Evolutionary conservation across 768 basidiomycete species (phyloP).

Genomic region (Pleurotus ostreatus): DNA sequence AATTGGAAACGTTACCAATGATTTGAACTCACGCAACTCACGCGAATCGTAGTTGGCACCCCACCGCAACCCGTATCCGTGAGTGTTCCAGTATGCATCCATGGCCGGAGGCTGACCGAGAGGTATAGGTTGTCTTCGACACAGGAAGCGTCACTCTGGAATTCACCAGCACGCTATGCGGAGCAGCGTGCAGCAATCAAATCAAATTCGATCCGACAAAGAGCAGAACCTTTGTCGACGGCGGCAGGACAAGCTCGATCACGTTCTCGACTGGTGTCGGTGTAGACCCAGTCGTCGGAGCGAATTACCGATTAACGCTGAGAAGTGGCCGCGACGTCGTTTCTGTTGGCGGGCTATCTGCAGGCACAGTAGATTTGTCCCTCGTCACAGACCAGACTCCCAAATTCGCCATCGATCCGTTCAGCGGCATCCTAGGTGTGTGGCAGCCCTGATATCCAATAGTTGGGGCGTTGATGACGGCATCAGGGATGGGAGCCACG

Average conservation of each 20-base stretch:
- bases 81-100: slow-evolving; percentile 4
- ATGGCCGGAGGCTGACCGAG: too few relatives aligned
- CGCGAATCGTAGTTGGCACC: slow-evolving; percentile 37
- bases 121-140: slow-evolving; percentile 48
- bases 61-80: slow-evolving; percentile 45
- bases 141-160: slow-evolving; percentile 48
- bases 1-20: not conserved
- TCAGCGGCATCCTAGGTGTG: slow-evolving; percentile 52
- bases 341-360: slow-evolving; percentile 39
- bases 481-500: slow-evolving; percentile 43
- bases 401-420: slow-evolving; percentile 49
- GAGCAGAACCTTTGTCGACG: slow-evolving; percentile 49
- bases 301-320: slow-evolving; percentile 43
- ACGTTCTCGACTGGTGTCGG: slow-evolving; percentile 54
- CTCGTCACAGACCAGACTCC: slow-evolving; percentile 52
- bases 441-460: not conserved
- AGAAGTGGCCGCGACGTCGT: slow-evolving; percentile 46
- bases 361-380: slow-evolving; percentile 35
- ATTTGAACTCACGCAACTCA: not conserved
- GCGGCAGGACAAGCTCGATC: slow-evolving; percentile 35
- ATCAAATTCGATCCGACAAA: slow-evolving; percentile 41
- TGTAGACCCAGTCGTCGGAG: slow-evolving; percentile 48
- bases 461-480: not conserved
- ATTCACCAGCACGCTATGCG: slow-evolving; percentile 48
- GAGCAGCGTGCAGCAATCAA: slow-evolving; percentile 37